These are phyloP conservation scores for Pezicula radicicola DNA, from an alignment of 2,329 filamentous ascomycete genomes.

Conservation along the genomic window DNA sequence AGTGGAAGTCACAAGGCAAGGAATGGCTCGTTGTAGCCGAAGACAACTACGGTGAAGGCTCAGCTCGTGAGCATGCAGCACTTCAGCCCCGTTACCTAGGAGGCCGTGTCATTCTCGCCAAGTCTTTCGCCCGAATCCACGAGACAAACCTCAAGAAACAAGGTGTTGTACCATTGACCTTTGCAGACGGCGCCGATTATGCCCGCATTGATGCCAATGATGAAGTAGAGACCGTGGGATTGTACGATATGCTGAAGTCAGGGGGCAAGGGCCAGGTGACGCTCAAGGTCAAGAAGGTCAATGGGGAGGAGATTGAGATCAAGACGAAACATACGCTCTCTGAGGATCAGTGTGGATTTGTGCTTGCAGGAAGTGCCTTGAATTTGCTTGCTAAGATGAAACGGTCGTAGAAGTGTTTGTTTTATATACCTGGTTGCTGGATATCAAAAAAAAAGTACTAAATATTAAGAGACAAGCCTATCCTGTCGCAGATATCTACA, in stretches of 20 bases:
- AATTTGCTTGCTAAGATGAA: constrained; percentile 74
- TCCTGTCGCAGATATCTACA: no score
- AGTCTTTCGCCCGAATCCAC: constrained; percentile 89
- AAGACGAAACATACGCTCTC: constrained; percentile 85
- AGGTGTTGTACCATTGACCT: constrained; percentile 91
- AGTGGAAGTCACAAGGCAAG: constrained; percentile 73
- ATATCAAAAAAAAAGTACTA: no score
- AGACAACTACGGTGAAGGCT: constrained; percentile 95
- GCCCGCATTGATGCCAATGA: constrained; percentile 81
- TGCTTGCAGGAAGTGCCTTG: constrained; percentile 88
- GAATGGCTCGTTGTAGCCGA: constrained; percentile 95
- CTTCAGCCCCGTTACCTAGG: constrained; percentile 90
- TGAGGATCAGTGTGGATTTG: constrained; percentile 86
- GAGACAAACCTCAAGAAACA: constrained; percentile 98
- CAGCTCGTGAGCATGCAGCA: constrained; percentile 84
- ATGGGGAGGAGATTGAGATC: constrained; percentile 65
- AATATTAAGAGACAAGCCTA: no score
- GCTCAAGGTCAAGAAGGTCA: constrained; percentile 58
- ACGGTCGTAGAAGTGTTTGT: constrained; percentile 7
- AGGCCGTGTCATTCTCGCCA: constrained; percentile 77
- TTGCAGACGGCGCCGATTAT: constrained; percentile 85
- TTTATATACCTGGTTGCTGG: no score
- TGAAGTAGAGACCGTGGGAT: constrained; percentile 74
- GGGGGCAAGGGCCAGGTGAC: constrained; percentile 76
- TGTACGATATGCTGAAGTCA: constrained; percentile 76